phyloP scores from a whole-genome alignment of 805 yeast species.

The Candida silvatica region DNA sequence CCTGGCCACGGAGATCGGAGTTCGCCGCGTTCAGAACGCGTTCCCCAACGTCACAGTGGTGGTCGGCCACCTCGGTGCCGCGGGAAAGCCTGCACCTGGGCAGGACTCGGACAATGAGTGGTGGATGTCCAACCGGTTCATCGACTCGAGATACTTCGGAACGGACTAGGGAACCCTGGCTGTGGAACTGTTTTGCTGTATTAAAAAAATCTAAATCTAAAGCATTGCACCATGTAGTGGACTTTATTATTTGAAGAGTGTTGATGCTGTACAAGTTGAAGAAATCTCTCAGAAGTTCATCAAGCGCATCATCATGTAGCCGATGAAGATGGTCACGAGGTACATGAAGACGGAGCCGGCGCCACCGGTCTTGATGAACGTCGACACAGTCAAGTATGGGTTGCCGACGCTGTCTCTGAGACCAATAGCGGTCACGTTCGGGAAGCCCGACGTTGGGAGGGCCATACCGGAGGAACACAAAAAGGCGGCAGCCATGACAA shows the following conservation, averaged over 20 bases:
- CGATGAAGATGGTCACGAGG: conserved; percentile 64
- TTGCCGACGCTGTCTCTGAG: conserved; percentile 89
- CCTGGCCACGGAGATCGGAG: conserved; percentile 71
- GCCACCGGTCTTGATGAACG: conserved; percentile 85
- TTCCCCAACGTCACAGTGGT: conserved; percentile 64
- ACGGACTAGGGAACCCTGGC: conserved; percentile 31
- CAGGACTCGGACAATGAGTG: conserved; percentile 35
- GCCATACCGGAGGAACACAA: conserved; percentile 97
- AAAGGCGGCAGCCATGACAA: conserved; percentile 57
- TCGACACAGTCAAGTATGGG: conserved; percentile 78
- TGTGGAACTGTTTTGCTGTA: too few relatives aligned
- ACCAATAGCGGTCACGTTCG: conserved; percentile 95
- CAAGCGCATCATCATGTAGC: conserved; percentile 62
- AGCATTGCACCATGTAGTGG: too few relatives aligned
- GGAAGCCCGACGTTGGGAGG: conserved; percentile 94
- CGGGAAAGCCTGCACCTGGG: conserved; percentile 13
- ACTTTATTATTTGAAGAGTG: background rate
- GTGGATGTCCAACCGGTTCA: conserved; percentile 58
- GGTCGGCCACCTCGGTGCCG: conserved; percentile 53
- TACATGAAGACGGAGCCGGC: conserved; percentile 79
- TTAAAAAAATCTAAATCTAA: too few relatives aligned
- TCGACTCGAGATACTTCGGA: conserved; percentile 77
- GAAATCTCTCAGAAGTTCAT: conserved; percentile 34
- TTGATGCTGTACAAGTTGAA: background rate
- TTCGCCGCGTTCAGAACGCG: conserved; percentile 64